Conservation (phyloP, 139 green algal genomes). For the Tetratostichococcus sp. region DNA sequence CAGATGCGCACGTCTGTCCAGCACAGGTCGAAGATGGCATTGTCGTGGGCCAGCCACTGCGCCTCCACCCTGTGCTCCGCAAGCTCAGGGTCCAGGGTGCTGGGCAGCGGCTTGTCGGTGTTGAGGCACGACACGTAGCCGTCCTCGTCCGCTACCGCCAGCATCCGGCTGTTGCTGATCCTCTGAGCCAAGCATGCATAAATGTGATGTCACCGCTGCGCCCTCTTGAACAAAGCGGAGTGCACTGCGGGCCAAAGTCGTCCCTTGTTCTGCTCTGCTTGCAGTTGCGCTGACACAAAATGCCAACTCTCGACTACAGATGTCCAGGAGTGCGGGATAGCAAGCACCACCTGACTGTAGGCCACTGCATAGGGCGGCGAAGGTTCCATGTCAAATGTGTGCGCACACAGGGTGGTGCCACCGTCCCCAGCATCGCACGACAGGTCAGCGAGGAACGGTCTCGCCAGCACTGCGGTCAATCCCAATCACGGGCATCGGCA, state of each 20-base stretch:
- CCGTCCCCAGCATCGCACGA: background rate
- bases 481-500: no score
- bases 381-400: background rate
- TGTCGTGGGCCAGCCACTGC: slow-evolving; percentile 68
- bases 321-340: no score
- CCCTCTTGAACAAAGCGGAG: no score
- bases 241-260: no score
- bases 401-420: slow-evolving; percentile 6
- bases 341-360: slow-evolving; percentile 24
- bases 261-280: no score
- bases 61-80: slow-evolving; percentile 27
- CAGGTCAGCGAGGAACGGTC: slow-evolving; percentile 21
- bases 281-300: no score
- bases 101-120: slow-evolving; percentile 30
- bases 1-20: slow-evolving; percentile 68
- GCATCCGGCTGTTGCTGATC: slow-evolving; percentile 31
- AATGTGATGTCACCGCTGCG: no score
- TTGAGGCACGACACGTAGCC: slow-evolving; percentile 65
- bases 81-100: background rate
- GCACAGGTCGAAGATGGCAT: slow-evolving; percentile 77
- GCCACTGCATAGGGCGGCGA: slow-evolving; percentile 28
- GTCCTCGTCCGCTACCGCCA: slow-evolving; percentile 77
- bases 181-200: slow-evolving; percentile 15
- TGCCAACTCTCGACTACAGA: no score
- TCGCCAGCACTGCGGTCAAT: slow-evolving; percentile 8